Evolutionary conservation across 495 filamentous ascomycete genomes (phyloP).

Genomic region (Niebla homalea): DNA sequence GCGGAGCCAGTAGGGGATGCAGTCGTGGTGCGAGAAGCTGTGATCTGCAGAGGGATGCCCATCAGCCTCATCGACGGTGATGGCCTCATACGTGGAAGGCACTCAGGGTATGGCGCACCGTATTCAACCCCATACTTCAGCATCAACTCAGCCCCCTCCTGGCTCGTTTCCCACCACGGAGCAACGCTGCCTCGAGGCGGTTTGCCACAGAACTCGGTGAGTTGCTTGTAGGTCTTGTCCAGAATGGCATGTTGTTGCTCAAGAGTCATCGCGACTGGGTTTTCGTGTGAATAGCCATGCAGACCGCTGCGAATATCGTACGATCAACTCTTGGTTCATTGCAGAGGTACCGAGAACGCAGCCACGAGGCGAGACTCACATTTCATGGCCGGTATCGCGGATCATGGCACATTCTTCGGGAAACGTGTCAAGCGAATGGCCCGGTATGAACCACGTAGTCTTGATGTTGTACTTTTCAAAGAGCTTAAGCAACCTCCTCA

Average conservation of each 20-base stretch:
- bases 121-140: constrained; percentile 59
- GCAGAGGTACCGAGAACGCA: not conserved
- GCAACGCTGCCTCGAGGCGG: constrained; percentile 56
- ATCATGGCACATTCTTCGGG: constrained; percentile 62
- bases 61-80: not conserved
- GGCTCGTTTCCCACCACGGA: constrained; percentile 52
- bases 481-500: constrained; percentile 56
- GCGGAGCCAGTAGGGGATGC: constrained; percentile 50
- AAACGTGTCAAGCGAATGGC: constrained; percentile 67
- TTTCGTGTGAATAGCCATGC: constrained; percentile 66
- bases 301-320: constrained; percentile 32
- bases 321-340: not conserved
- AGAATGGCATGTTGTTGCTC: constrained; percentile 65
- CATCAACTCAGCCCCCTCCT: constrained; percentile 53
- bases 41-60: constrained; percentile 22
- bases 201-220: constrained; percentile 64
- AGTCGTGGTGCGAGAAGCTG: constrained; percentile 53
- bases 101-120: constrained; percentile 2
- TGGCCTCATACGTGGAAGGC: not conserved
- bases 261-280: constrained; percentile 54
- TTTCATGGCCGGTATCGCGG: constrained; percentile 65
- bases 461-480: constrained; percentile 74
- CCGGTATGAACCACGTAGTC: constrained; percentile 73
- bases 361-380: constrained; percentile 21
- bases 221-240: constrained; percentile 59